Base-by-base conservation (phyloP, 2,329 filamentous ascomycete species). In the Cytospora piceae region DNA sequence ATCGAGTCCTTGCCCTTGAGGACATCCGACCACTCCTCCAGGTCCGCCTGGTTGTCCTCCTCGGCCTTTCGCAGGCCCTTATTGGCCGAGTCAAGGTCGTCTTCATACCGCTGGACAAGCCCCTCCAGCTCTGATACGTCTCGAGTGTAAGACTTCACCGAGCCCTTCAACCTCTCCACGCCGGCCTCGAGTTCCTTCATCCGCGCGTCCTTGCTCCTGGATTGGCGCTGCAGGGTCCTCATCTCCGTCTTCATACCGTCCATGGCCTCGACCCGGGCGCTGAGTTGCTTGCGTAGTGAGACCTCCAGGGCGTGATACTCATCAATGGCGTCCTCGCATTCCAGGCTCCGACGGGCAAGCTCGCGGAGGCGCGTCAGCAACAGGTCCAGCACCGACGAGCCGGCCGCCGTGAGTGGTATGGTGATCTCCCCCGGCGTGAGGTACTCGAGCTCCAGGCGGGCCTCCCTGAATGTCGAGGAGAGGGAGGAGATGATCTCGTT, bases 391-490 rank as follows among this genome's bases (percentile, higher is more conserved):
- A 89, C 79, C 60, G 84, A 80, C 0, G 82, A 82, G 2, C 85
- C 85, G 58, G 82, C 81, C 0, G 81, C 81, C 0, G 80, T 80
- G 0, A 87, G 75, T 0, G 85, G 83, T 0, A 87, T 78, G 0
- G 79, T 71, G n/a, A 83, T 76, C 72, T 89, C 86, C 7, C 86
- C 86, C 0, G 86, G 86, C 0, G 81, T 84, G 24, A 88, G 79
- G 70, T 88, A 88, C 73, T 89, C 87, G 2, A 89, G 81, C 69
- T 89, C 86, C 0, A 88, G 76, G 1, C 87, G 81, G 1, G 86
- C 86, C 2, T 82, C 74, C 24, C 86, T 83, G 75, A 89, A 84
- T 2, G 82, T 79, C 2, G 77, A 68, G 0, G 79, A 73, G 15
- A 89, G 78, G 0, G 81, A 78, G 1, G 76, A 67, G 9, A 88